Base-by-base conservation (phyloP, 495 filamentous ascomycete species). In the Zalerion maritima region DNA sequence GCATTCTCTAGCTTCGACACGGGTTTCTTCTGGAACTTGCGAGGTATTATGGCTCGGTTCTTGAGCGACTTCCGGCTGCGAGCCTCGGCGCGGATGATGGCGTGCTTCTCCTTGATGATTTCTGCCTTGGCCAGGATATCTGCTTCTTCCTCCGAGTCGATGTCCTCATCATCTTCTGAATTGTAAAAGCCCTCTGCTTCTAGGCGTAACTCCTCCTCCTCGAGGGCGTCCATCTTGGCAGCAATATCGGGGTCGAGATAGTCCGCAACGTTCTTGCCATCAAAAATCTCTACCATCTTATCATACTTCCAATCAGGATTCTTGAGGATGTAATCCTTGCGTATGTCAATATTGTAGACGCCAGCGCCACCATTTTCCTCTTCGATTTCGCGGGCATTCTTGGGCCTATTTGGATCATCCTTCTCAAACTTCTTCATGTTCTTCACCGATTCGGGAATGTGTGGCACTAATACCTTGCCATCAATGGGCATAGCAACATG, bases 191-290 rank as follows among this genome's bases (percentile, higher is more conserved):
- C 85, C 20, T 82, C 74, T 8, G 72, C 77, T 56, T 94, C 73
- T 3, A 96, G 67, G 31, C 75, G 73, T 56, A 94, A 86, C 45
- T 97, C 89, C 45, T 97, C 89, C 32, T 82, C 85, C 52, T 97
- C 89, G 21, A 97, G 64, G 24, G 84, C 82, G 16, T 74, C 74
- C 21, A 97, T 67, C 57, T 87, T 94, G 35, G 69, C 64, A 41
- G 93, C 89, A 52, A 97, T 96, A 34, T 97, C 89, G 1, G 89
- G 86, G 41, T 96, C 89, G 48, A 96, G 74, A 50, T 78, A 97
- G 50, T 97, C 89, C 62, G 82, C 84, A 18, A 97, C 81, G 55
- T 97, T 96, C 64, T 81, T 82, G 47, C 89, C 89, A 42, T 94
- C 74, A 58, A 80, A 77, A 22, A 87, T 62, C 51, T 97, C 91